Conservation (phyloP, 225 moss, liverwort and hornwort genomes). For the Polytrichum formosum region DNA sequence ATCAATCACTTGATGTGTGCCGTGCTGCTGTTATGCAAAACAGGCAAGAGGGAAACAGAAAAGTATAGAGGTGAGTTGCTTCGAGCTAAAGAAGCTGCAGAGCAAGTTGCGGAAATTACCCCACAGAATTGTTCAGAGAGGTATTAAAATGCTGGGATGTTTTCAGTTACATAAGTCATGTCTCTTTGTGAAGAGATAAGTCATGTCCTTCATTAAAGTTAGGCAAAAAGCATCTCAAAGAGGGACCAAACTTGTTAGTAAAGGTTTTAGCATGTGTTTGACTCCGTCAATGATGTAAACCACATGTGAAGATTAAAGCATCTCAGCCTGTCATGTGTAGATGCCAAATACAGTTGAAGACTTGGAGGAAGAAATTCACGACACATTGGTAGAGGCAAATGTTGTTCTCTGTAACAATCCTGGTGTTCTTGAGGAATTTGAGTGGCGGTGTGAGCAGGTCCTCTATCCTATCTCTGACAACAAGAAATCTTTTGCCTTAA, state of each 20-base stretch:
- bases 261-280: no score
- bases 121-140: conserved; percentile 52
- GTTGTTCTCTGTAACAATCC: conserved; percentile 96
- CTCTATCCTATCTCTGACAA: neutral
- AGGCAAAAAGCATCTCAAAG: no score
- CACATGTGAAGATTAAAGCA: no score
- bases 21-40: no score
- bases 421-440: conserved; percentile 80
- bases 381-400: conserved; percentile 65
- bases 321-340: conserved; percentile 21
- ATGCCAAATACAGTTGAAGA: conserved; percentile 81
- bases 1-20: no score
- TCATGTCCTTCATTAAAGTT: no score
- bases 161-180: no score
- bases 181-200: no score
- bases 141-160: conserved; percentile 14
- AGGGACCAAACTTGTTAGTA: no score
- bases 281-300: no score
- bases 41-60: conserved; percentile 47
- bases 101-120: conserved; percentile 54
- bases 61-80: conserved; percentile 25
- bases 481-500: neutral
- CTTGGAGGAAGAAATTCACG: conserved; percentile 65
- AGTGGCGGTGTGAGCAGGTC: conserved; percentile 89
- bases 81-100: conserved; percentile 44